These are phyloP conservation scores for Pterulicium gracile DNA, from an alignment of 1,284 basidiomycete species.

Conservation along the genomic window DNA sequence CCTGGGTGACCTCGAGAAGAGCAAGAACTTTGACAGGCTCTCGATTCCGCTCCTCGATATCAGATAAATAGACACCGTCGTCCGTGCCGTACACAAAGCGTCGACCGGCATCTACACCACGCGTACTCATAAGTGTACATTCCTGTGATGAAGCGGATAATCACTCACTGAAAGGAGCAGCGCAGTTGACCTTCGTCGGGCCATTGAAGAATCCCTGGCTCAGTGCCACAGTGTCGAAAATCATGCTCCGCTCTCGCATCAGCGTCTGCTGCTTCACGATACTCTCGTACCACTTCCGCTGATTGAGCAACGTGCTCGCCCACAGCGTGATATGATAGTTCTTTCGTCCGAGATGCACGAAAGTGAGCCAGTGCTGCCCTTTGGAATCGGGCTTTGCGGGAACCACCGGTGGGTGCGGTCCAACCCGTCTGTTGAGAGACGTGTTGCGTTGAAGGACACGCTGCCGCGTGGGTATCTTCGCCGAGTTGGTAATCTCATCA, in stretches of 20 bases:
- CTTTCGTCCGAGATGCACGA: slow-evolving; percentile 88
- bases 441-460: slow-evolving; percentile 23
- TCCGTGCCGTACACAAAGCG: slow-evolving; percentile 94
- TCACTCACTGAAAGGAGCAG: slow-evolving; percentile 84
- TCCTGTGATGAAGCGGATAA: slow-evolving; percentile 1
- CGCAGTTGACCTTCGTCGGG: slow-evolving; percentile 83
- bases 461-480: slow-evolving; percentile 13
- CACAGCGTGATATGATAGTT: slow-evolving; percentile 91
- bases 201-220: slow-evolving; percentile 86
- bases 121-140: neutral
- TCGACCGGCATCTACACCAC: slow-evolving; percentile 61
- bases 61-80: slow-evolving; percentile 92
- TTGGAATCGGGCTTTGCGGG: slow-evolving; percentile 63
- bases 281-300: slow-evolving; percentile 92
- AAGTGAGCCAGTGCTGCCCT: slow-evolving; percentile 86
- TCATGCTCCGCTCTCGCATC: slow-evolving; percentile 75
- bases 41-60: slow-evolving; percentile 66
- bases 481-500: slow-evolving; percentile 42
- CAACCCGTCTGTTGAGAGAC: slow-evolving; percentile 40
- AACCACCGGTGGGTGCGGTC: slow-evolving; percentile 11
- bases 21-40: slow-evolving; percentile 89
- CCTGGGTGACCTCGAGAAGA: slow-evolving; percentile 84
- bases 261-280: slow-evolving; percentile 86
- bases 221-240: slow-evolving; percentile 82
- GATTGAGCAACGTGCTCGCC: slow-evolving; percentile 78